Base-by-base conservation (phyloP, 192 early-diverging fungal species). In the Physocladia obscura region DNA sequence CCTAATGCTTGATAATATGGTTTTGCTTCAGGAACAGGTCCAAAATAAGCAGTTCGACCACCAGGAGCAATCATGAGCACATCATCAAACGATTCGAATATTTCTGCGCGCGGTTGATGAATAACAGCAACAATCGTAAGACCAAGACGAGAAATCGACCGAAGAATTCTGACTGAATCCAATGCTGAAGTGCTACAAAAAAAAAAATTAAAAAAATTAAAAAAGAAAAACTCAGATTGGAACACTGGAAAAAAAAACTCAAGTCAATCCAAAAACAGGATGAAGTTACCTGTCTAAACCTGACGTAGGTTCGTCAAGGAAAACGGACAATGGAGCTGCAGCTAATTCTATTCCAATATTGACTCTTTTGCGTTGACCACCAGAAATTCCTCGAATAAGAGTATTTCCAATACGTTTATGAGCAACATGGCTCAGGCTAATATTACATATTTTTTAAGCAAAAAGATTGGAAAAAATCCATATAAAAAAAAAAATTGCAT, bases 81-180 rank as follows among this genome's bases (percentile, higher is more conserved):
- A 30, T 93, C 89, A 72, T 93, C 92, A 76, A 95, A 95, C 62
- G 88, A 91, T 63, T 90, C 88, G 75, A 94, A 94, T 56, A 92
- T 79, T 71, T 91, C 79, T 19, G 89, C 82, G 19, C 88, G 89
- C 49, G 93, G 93, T 75, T 91, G 90, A 79, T 94, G 93, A 31
- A 94, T 93, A 13, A 90, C 90, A 71, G 91, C 92, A 51, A 91
- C 79, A 44, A 95, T 54, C 8, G 71, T 76, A n/a, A 76, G 52
- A 47, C 72, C 71, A 37, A 91, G 89, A 77, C 89, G 91, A 11
- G 90, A 54, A 29, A 54, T 54, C 6, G 52, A 54, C 22, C 11
- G 22, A 11, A 54, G 24, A 19, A 54, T 54, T 15, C 22, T 11
- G 60, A 87, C 83, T 22, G 93, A 84, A 71, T 91, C 88, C 74